Evolutionary conservation across 768 basidiomycete genomes (phyloP).

Genomic region (Macrolepiota dolichaula): DNA sequence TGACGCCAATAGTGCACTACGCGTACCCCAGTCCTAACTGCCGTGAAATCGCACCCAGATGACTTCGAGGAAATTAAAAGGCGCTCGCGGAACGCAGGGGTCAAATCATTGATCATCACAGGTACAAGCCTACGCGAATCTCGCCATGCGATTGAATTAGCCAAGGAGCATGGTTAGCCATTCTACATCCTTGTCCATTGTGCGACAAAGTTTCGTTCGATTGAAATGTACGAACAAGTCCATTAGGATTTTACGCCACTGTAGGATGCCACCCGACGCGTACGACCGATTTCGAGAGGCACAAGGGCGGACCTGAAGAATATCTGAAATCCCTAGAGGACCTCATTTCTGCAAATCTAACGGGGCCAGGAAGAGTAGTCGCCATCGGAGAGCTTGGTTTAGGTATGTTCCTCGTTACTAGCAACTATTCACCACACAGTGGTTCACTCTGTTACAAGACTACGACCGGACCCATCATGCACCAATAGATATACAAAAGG

Average conservation of each 20-base stretch:
- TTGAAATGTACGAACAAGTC: background rate
- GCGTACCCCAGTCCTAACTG: background rate
- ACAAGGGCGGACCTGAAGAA: slow-evolving; percentile 49
- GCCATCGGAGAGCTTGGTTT: slow-evolving; percentile 81
- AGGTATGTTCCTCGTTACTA: slow-evolving; percentile 34
- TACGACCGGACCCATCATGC: slow-evolving; percentile 76
- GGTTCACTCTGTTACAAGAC: slow-evolving; percentile 37
- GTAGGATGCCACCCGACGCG: slow-evolving; percentile 82
- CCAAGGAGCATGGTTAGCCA: slow-evolving; percentile 47
- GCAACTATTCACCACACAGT: background rate
- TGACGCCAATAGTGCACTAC: background rate
- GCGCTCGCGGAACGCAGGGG: slow-evolving; percentile 56
- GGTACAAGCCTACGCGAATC: slow-evolving; percentile 71
- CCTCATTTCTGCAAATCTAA: slow-evolving; percentile 45
- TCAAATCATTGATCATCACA: slow-evolving; percentile 72
- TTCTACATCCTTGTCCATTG: background rate
- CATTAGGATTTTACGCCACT: slow-evolving; percentile 62
- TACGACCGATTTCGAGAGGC: slow-evolving; percentile 60
- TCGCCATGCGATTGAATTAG: slow-evolving; percentile 54
- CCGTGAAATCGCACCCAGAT: slow-evolving; percentile 32
- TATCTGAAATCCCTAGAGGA: slow-evolving; percentile 60
- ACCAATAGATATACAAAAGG: slow-evolving; percentile 52
- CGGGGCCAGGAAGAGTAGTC: slow-evolving; percentile 56
- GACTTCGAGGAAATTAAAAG: slow-evolving; percentile 59
- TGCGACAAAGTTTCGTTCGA: background rate